These are phyloP conservation scores for Auriscalpium vulgare DNA, from an alignment of 768 basidiomycete genomes.

Conservation along the genomic window DNA sequence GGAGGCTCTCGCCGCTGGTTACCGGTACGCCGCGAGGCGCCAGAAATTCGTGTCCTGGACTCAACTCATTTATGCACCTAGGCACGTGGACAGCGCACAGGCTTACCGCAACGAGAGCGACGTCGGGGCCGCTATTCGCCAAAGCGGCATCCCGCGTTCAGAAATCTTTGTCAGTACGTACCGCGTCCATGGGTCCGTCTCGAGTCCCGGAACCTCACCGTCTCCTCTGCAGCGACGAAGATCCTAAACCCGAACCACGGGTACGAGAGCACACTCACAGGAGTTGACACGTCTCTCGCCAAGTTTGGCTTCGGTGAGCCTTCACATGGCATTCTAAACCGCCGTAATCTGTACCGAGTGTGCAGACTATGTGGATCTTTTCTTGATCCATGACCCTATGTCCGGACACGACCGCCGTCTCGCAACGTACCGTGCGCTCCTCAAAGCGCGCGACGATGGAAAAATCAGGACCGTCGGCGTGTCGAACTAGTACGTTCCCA, in stretches of 20 bases:
- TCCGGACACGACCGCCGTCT: slow-evolving; percentile 58
- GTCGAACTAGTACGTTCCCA: slow-evolving; percentile 65
- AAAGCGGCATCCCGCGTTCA: slow-evolving; percentile 44
- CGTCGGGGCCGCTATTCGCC: slow-evolving; percentile 51
- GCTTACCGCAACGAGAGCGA: slow-evolving; percentile 57
- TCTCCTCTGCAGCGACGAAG: slow-evolving; percentile 10
- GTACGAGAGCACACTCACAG: slow-evolving; percentile 1
- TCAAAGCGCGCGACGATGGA: slow-evolving; percentile 50
- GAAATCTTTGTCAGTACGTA: slow-evolving; percentile 66
- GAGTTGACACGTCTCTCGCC: slow-evolving; percentile 4
- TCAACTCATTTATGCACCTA: slow-evolving; percentile 15
- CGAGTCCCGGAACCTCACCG: too few species aligned
- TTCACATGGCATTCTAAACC: neutral
- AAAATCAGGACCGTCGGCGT: slow-evolving; percentile 70
- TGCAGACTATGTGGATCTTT: slow-evolving; percentile 62
- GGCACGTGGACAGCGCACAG: slow-evolving; percentile 72
- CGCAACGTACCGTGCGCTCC: slow-evolving; percentile 61
- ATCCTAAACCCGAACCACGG: slow-evolving; percentile 9
- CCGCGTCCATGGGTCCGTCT: neutral
- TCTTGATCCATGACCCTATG: slow-evolving; percentile 68
- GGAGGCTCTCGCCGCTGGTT: slow-evolving; percentile 60
- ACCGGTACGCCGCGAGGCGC: slow-evolving; percentile 36
- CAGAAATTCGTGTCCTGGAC: neutral
- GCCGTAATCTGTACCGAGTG: neutral
- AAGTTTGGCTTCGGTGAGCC: slow-evolving; percentile 1